Percentiles rank a stretch among this genome's conserved stretches.
phyloP scores from a whole-genome alignment of 257 asterid genomes.

The Handroanthus guayacan region DNA sequence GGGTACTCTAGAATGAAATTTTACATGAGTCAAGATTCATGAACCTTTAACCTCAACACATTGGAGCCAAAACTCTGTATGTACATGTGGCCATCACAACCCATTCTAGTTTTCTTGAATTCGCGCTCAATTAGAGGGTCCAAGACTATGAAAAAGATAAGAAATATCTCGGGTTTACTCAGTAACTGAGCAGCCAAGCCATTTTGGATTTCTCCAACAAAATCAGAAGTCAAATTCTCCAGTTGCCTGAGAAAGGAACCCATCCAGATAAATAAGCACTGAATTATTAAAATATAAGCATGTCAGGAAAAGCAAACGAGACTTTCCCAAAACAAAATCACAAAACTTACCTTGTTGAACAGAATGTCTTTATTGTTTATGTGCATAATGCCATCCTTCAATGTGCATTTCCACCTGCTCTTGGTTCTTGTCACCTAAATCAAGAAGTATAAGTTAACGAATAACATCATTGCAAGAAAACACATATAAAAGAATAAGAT shows the following conservation, averaged over 20 bases:
- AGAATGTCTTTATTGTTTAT: slow-evolving; percentile 89
- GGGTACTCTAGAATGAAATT: slow-evolving; percentile 31
- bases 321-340: background rate
- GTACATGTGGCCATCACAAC: slow-evolving; percentile 51
- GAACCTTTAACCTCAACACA: slow-evolving; percentile 31
- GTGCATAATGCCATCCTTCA: slow-evolving; percentile 98
- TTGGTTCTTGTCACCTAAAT: slow-evolving; percentile 90
- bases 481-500: background rate
- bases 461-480: background rate
- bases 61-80: slow-evolving; percentile 51
- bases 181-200: slow-evolving; percentile 28
- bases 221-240: slow-evolving; percentile 90
- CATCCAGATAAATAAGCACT: slow-evolving; percentile 14
- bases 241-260: slow-evolving; percentile 62
- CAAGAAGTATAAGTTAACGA: slow-evolving; percentile 19
- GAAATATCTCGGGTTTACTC: slow-evolving; percentile 30
- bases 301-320: background rate
- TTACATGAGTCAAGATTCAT: slow-evolving; percentile 24
- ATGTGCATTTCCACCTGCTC: slow-evolving; percentile 97
- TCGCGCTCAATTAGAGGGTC: slow-evolving; percentile 40
- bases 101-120: slow-evolving; percentile 39
- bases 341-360: slow-evolving; percentile 61
- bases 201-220: slow-evolving; percentile 32
- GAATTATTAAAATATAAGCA: slow-evolving; percentile 13
- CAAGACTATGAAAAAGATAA: slow-evolving; percentile 34